phyloP scores from a whole-genome alignment of 2,329 filamentous ascomycete species.

The Laburnicola sp. region DNA sequence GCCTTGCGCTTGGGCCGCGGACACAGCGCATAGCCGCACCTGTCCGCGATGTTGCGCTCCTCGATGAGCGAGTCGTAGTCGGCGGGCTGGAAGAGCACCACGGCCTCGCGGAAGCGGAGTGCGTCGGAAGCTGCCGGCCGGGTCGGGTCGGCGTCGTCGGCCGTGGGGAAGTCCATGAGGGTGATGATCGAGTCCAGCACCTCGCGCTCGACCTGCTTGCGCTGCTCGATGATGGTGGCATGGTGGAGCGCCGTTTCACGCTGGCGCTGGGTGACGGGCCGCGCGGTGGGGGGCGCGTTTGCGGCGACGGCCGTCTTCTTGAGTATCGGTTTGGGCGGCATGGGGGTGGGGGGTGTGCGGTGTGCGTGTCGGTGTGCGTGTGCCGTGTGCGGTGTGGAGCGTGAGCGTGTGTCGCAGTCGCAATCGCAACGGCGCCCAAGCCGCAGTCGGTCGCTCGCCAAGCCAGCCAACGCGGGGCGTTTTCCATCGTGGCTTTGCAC shows the following conservation, averaged over 20 bases:
- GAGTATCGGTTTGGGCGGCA: conserved; percentile 52
- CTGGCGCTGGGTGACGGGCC: conserved; percentile 46
- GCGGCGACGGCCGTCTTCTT: conserved; percentile 44
- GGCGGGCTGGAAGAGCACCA: conserved; percentile 76
- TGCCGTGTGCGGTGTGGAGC: neutral
- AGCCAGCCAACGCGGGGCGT: conserved; percentile 10
- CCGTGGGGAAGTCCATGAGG: conserved; percentile 66
- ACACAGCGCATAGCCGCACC: conserved; percentile 86
- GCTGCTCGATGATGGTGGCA: conserved; percentile 78
- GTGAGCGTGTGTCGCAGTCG: neutral
- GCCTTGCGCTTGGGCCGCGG: conserved; percentile 61
- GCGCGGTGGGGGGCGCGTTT: conserved; percentile 25
- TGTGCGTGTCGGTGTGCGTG: too few species aligned
- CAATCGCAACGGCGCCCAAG: conserved; percentile 5
- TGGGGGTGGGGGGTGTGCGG: conserved; percentile 13
- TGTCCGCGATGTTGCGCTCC: conserved; percentile 81
- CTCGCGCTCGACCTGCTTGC: conserved; percentile 73
- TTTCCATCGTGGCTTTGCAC: conserved; percentile 19
- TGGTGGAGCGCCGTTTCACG: conserved; percentile 77
- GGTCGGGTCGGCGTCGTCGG: conserved; percentile 54
- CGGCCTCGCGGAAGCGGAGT: conserved; percentile 64
- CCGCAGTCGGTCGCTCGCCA: too few species aligned
- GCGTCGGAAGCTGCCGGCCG: conserved; percentile 63
- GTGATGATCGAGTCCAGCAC: conserved; percentile 74
- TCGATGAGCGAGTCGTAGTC: conserved; percentile 89